These are phyloP conservation scores for Kwoniella europaea DNA, from an alignment of 768 basidiomycete species.

Conservation along the genomic window DNA sequence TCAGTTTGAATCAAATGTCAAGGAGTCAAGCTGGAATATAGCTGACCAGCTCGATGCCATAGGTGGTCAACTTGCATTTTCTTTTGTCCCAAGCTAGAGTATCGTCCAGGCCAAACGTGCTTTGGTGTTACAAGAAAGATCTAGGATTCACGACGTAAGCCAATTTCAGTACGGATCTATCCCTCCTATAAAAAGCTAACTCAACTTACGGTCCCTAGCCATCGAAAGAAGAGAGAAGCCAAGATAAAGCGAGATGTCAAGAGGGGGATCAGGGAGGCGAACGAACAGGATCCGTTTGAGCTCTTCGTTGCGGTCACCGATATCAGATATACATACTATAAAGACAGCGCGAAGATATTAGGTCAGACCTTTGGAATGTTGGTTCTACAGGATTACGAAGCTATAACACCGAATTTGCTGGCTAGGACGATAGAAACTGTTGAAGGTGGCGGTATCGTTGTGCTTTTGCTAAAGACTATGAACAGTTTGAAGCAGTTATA, in stretches of 20 bases:
- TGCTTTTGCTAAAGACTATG: slow-evolving; percentile 93
- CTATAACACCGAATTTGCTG: slow-evolving; percentile 93
- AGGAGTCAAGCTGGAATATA: not conserved
- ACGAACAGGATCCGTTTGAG: slow-evolving; percentile 96
- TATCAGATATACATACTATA: slow-evolving; percentile 98
- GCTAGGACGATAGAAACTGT: slow-evolving; percentile 98
- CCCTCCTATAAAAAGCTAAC: not conserved
- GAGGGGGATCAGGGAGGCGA: slow-evolving; percentile 87
- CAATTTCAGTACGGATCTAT: not conserved
- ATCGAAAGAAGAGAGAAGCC: slow-evolving; percentile 94
- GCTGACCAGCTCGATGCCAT: not conserved
- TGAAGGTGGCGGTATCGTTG: slow-evolving; percentile 82
- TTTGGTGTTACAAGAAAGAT: slow-evolving; percentile 99
- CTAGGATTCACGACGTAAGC: slow-evolving; percentile 89
- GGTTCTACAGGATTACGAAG: slow-evolving; percentile 96
- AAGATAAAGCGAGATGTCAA: slow-evolving; percentile 97
- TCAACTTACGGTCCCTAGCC: slow-evolving; percentile 58
- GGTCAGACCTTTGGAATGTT: slow-evolving; percentile 98
- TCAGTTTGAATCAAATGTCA: slow-evolving; percentile 54
- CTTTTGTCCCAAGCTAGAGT: slow-evolving; percentile 88
- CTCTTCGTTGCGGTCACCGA: slow-evolving; percentile 99
- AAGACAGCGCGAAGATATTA: slow-evolving; percentile 93
- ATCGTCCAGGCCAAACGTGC: slow-evolving; percentile 83
- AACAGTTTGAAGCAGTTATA: slow-evolving; percentile 87
- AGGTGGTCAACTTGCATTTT: slow-evolving; percentile 85